Base-by-base conservation (phyloP, 1,139 yeast species). In the Suhomyces coccinellae region DNA sequence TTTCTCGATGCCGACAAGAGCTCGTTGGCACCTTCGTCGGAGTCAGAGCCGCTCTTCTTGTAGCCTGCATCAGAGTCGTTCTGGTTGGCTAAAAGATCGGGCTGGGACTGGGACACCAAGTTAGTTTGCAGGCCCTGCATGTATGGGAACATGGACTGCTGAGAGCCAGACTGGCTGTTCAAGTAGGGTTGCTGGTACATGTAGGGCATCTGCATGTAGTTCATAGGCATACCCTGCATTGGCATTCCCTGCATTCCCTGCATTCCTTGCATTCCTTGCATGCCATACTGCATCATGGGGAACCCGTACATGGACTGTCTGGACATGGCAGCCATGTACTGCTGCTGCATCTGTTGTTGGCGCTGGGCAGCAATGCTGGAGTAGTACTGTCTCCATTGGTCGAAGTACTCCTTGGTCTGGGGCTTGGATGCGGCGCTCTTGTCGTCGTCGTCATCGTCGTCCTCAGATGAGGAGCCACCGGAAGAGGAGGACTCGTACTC, bases 1-100 rank as follows among this genome's bases (percentile, higher is more conserved):
- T 55, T 61, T 49, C 77, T 59, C 11, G 74, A 62, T 38, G 62
- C 63, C 28, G 59, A 53, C 34, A 69, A 48, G 39, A 70, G 56
- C 38, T 54, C 61, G 26, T 40, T 42, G 8, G 41, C 33, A 7
- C 45, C 49, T 45, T 58, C 61, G 20, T 55, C 57, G 12, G 49
- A 49, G 32, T 47, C 54, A 20, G 29, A 27, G 31, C 29, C 30
- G n/a, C 36, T 15, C 17, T 34, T 34, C 26, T 34, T 34, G 29
- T 22, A 34, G n/a, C 30, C 36, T 12, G 29, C 29, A 26, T 34
- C 36, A n/a, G 26, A n/a, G n/a, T 13, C 36, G 11, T 9, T n/a
- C n/a, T 39, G 36, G 9, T 37, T 26, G 8, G 39, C 36, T 12
- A 32, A 15, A 9, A 45, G 27, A 20, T 45, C 48, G 3, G 48